Evolutionary conservation across 192 early-diverging fungal species (phyloP), one percentile per base, ranked within the genome.

Genomic region (Coemansia sp.): DNA sequence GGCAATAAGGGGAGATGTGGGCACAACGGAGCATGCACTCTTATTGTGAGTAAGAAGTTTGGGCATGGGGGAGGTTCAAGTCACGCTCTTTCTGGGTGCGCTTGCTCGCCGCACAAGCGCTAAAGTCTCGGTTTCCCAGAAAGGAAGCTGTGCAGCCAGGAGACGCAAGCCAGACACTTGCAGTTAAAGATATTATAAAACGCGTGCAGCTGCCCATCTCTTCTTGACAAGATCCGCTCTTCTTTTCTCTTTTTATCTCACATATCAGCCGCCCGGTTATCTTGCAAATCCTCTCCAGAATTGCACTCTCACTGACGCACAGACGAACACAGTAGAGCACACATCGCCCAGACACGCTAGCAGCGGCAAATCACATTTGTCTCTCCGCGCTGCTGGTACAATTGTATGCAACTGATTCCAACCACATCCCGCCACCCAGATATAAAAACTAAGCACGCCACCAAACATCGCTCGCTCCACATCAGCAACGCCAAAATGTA

Each of bases 121-220:
- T 45, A 53, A 60, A 60, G 59, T 60, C 59, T 47, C 39, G 21
- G 11, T 22, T 43, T 45, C 59, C 39, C 41, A 43, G 59, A 57
- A 57, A 57, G 32, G 32, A 32, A 32, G 32, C 7, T 8, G 32
- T 32, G 32, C 32, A 32, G 32, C 32, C 32, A 8, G 32, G 32
- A 32, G 32, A 32, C 7, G 32, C 5, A 5, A 32, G 32, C 32
- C 6, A 7, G 32, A 32, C 32, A 32, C 32, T 32, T 32, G 32
- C 32, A 32, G 5, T 32, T 32, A 32, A 32, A 32, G 32, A 32
- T 32, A 32, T 32, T 32, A 32, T 32, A 32, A 32, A 32, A 32
- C 32, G 32, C 32, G 7, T 32, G 32, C 7, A 32, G 32, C 32
- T 32, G 32, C 32, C 32, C 32, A 1, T 32, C 32, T 32, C 32